Evolutionary conservation across 23 red algal species (phyloP).

Genomic region (Chondrus crispus): DNA sequence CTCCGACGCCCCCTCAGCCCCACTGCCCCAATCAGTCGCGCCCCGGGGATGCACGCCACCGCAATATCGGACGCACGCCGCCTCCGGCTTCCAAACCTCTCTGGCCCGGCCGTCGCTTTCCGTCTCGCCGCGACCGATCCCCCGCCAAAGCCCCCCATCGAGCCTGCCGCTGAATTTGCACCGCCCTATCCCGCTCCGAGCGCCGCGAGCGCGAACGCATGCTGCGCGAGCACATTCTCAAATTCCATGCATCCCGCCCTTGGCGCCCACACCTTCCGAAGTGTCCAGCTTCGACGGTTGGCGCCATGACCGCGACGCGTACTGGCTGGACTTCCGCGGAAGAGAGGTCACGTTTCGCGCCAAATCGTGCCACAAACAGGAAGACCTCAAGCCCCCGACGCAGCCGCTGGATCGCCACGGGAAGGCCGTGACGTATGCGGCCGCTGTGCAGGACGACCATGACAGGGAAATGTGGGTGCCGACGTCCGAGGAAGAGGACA

Average conservation of each 20-base stretch:
- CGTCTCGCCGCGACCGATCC: too few species aligned
- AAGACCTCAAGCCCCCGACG: neutral
- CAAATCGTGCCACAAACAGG: neutral
- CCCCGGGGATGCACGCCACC: too few species aligned
- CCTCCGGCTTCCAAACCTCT: too few species aligned
- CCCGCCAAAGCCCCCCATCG: too few species aligned
- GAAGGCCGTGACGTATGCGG: constrained; percentile 22
- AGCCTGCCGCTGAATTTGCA: too few species aligned
- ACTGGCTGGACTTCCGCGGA: constrained; percentile 7
- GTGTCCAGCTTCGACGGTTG: neutral
- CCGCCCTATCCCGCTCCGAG: too few species aligned
- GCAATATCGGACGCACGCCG: too few species aligned
- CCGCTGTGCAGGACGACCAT: constrained; percentile 38
- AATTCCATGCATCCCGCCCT: neutral
- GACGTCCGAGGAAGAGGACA: constrained; percentile 50
- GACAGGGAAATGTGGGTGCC: constrained; percentile 40
- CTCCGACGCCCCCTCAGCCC: too few species aligned
- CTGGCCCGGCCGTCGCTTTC: too few species aligned
- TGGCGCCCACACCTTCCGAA: constrained; percentile 6
- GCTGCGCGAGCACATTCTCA: too few species aligned
- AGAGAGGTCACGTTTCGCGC: neutral
- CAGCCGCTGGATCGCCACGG: constrained; percentile 41
- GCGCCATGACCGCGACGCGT: neutral
- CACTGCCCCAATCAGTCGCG: too few species aligned
- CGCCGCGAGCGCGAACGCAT: too few species aligned